Percentiles rank a stretch among this genome's conserved stretches.
These are phyloP conservation scores for Lasiosphaeria ovina DNA, from an alignment of 495 filamentous ascomycete species.

Conservation along the genomic window DNA sequence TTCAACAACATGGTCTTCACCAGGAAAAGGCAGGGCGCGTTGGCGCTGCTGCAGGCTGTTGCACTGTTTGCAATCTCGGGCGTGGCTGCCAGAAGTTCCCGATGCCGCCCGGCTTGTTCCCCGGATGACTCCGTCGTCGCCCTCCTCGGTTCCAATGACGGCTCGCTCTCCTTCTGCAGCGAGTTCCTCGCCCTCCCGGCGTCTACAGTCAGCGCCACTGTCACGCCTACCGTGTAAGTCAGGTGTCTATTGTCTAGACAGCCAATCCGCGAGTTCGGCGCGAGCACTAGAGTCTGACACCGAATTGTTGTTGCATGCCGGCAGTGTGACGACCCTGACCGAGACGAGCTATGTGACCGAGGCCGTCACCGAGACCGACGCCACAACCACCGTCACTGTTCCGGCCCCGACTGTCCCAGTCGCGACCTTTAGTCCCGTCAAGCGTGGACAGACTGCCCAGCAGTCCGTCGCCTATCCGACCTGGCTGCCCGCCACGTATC, in stretches of 20 bases:
- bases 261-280: background rate
- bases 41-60: constrained; percentile 1
- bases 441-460: background rate
- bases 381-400: constrained; percentile 9
- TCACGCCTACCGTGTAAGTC: constrained; percentile 5
- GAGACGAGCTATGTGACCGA: constrained; percentile 10
- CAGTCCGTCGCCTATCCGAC: constrained; percentile 9
- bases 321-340: constrained; percentile 4
- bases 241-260: background rate
- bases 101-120: background rate
- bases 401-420: background rate
- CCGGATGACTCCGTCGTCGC: background rate
- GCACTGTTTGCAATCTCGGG: background rate
- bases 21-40: background rate
- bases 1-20: constrained; percentile 2
- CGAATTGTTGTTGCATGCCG: background rate
- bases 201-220: constrained; percentile 2
- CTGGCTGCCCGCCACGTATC: constrained; percentile 13
- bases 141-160: constrained; percentile 1
- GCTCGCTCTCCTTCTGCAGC: constrained; percentile 5
- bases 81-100: background rate
- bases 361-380: background rate
- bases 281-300: background rate
- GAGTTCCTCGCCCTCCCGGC: constrained; percentile 5
- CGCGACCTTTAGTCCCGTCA: background rate